Evolutionary conservation across 768 basidiomycete genomes (phyloP), one percentile per base, ranked within the genome.

Genomic region (Amanita brunnescens): DNA sequence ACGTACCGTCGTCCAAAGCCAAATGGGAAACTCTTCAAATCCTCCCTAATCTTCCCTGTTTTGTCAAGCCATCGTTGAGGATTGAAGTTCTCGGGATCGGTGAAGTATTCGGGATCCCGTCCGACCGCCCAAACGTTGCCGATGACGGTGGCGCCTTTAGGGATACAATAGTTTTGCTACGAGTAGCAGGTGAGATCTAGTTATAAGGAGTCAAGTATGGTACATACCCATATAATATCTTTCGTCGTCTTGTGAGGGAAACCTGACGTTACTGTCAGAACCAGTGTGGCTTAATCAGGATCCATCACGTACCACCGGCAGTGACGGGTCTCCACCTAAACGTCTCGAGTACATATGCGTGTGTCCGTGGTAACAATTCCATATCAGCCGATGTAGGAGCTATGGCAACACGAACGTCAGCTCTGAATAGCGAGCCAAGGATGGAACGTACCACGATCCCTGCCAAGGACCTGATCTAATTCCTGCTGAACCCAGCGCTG

Each of bases 241-340:
- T 75, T 76, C 1, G 77, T 79, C 1, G 84, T 77, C 40, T 76
- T 75, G 55, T 88, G 85, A 2, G 81, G 70, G 55, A 85, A 81
- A 1, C 83, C 70, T 71, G 52, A 29, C 9, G 24, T 40, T 3
- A 20, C 26, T n/a, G 45, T 20, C 33, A 29, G 5, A 14, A 40
- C 42, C n/a, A 24, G 7, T 13, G 13, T 30, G 44, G 29, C 34
- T 10, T 4, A 10, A 5, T 6, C 16, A 7, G 21, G 6, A 10
- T 13, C 18, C 0, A 20, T 9, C 5, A 55, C 62, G 48, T 37
- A 70, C 73, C 83, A 61, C 70, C 65, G 4, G 71, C 64, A 16
- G 64, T 75, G 13, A 79, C 76, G 51, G 76, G 77, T 50, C 76
- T 63, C 77, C 77, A 79, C 44, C 77, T 64, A 51, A 72, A 74